Base-by-base conservation (phyloP, 2,329 filamentous ascomycete species). In the Sarocladiaceae sp. region DNA sequence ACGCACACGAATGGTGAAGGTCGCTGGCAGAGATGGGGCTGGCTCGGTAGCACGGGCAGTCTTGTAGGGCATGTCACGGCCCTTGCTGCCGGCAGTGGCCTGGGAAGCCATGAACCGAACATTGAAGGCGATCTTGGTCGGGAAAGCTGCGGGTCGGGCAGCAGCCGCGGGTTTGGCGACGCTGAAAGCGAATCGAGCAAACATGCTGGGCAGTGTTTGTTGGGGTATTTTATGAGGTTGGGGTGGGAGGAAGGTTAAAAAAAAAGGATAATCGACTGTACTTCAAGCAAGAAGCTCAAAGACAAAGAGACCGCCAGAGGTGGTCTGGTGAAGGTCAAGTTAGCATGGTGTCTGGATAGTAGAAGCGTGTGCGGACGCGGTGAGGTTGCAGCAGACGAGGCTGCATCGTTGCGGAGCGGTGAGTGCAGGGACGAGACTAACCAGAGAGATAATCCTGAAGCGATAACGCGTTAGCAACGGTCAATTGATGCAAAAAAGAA, bases 1-100 rank as follows among this genome's bases (percentile, higher is more conserved):
- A 68, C 79, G 45, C 73, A 88, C 85, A 69, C 86, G 85, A 66
- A 98, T 95, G 51, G 91, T 97, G 60, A 98, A 87, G 47, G 93
- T 97, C 51, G 93, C 93, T 57, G 63, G 62, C 32, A 64, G 44
- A 43, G 58, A 59, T 31, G 81, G 78, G 50, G 80, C 80, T 48
- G 83, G 80, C 51, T 83, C 61, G 39, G 74, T 89, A 49, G 79
- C 75, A 53, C 73, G 73, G 51, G 73, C 67, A 50, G 72, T 68
- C 47, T 68, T 69, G 27, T 70, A 64, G 50, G 84, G 80, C 70
- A 85, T 82, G 55, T 77, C 72, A 58, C 86, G 79, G 58, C 82
- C 80, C 60, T 78, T 81, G 67, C 80, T 88, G 55, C 78, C 80
- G 55, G 80, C 74, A 49, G 85, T 78, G 45, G 12, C 9, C 15